These are phyloP conservation scores for Dendrothele bispora DNA, from an alignment of 768 basidiomycete genomes.

Conservation along the genomic window DNA sequence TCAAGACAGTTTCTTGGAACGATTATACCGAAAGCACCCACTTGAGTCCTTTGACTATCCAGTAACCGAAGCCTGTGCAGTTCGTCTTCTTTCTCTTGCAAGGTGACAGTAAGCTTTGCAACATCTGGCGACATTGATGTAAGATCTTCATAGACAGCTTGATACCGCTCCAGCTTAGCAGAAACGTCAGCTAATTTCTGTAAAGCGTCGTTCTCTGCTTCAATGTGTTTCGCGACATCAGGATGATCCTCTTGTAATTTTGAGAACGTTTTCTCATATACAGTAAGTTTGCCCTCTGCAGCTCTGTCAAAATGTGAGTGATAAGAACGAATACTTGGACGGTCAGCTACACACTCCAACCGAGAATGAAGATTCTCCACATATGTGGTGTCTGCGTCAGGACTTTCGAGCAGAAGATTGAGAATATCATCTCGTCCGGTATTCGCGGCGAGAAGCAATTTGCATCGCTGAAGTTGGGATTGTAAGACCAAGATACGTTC, in stretches of 20 bases:
- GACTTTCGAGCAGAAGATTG: conserved; percentile 62
- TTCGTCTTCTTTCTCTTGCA: conserved; percentile 71
- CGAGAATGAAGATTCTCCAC: conserved; percentile 53
- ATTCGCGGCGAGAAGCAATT: conserved; percentile 74
- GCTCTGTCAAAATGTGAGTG: conserved; percentile 36
- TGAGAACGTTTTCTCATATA: conserved; percentile 53
- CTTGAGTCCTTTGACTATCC: conserved; percentile 64
- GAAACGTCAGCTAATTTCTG: conserved; percentile 46
- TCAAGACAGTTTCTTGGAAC: background rate
- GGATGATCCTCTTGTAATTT: conserved; percentile 49
- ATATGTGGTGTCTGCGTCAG: conserved; percentile 51
- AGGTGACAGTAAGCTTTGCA: conserved; percentile 46
- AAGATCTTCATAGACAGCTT: conserved; percentile 61
- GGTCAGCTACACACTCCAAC: conserved; percentile 46
- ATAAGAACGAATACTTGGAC: conserved; percentile 7
- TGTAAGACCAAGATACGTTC: conserved; percentile 72
- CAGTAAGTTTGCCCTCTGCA: conserved; percentile 47
- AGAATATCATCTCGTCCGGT: conserved; percentile 72
- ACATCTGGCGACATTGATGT: conserved; percentile 51
- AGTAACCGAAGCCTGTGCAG: conserved; percentile 60
- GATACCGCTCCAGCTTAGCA: conserved; percentile 59
- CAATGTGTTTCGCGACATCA: conserved; percentile 50
- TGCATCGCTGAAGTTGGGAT: conserved; percentile 73
- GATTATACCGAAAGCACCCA: conserved; percentile 27
- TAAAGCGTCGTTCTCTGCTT: conserved; percentile 49